phyloP scores from a whole-genome alignment of 495 filamentous ascomycete genomes.

The Penicillium lagena region DNA sequence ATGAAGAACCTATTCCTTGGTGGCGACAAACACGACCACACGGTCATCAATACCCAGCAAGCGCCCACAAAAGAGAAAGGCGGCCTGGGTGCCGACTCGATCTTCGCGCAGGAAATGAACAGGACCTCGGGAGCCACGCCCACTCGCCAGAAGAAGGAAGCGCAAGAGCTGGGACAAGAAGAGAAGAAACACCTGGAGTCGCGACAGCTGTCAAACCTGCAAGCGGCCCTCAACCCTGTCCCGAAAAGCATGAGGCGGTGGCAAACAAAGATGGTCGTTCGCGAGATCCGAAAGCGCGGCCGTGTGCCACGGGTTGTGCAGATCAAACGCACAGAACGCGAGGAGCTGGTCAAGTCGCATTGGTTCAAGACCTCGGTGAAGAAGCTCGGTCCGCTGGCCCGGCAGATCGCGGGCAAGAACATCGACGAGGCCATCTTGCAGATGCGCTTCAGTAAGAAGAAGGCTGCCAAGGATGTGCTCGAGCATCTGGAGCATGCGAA shows the following conservation, averaged over 20 bases:
- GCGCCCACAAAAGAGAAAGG: slow-evolving; percentile 31
- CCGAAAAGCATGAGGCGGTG: slow-evolving; percentile 60
- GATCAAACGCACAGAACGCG: slow-evolving; percentile 69
- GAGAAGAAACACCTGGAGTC: slow-evolving; percentile 16
- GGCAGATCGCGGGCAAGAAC: slow-evolving; percentile 85
- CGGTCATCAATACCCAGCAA: slow-evolving; percentile 17
- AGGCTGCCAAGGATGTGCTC: slow-evolving; percentile 72
- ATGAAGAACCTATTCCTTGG: slow-evolving; percentile 37
- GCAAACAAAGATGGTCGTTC: slow-evolving; percentile 76
- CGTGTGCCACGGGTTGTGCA: slow-evolving; percentile 54
- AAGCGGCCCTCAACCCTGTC: slow-evolving; percentile 59
- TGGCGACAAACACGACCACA: slow-evolving; percentile 20
- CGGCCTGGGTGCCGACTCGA: slow-evolving; percentile 30
- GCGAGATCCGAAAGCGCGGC: slow-evolving; percentile 60
- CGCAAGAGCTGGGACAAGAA: slow-evolving; percentile 7
- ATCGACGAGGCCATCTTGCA: slow-evolving; percentile 88
- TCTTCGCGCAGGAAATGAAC: slow-evolving; percentile 35
- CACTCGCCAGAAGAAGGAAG: slow-evolving; percentile 3
- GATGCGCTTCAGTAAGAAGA: slow-evolving; percentile 95
- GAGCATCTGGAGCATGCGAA: slow-evolving; percentile 71
- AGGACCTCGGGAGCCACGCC: slow-evolving; percentile 25
- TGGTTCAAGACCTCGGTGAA: slow-evolving; percentile 75
- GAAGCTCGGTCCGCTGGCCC: slow-evolving; percentile 77
- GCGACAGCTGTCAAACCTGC: slow-evolving; percentile 45
- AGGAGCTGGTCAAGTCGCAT: slow-evolving; percentile 54